These are phyloP conservation scores for Kwoniella pini DNA, from an alignment of 768 basidiomycete species.

Conservation along the genomic window DNA sequence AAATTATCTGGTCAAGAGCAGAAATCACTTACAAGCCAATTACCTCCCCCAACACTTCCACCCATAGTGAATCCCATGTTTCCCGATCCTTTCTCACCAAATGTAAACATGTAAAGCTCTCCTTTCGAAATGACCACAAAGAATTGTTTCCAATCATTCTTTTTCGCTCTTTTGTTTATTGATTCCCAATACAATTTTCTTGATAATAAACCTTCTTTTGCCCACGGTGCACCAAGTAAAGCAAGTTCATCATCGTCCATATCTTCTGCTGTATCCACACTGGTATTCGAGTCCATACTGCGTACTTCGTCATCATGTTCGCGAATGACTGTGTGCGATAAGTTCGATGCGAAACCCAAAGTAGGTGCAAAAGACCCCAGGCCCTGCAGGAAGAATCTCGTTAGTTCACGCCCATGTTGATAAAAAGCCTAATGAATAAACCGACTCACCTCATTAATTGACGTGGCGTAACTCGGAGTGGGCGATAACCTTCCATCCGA, in stretches of 20 bases:
- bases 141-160: slow-evolving; percentile 88
- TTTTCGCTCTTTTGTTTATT: slow-evolving; percentile 76
- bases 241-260: slow-evolving; percentile 95
- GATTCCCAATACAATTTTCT: slow-evolving; percentile 94
- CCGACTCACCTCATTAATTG: slow-evolving; percentile 66
- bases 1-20: too few species aligned
- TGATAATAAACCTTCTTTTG: slow-evolving; percentile 94
- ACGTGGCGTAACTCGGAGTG: slow-evolving; percentile 89
- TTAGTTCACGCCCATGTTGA: slow-evolving; percentile 53
- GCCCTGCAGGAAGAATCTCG: slow-evolving; percentile 6
- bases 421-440: not conserved
- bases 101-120: slow-evolving; percentile 92
- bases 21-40: slow-evolving; percentile 91
- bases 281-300: slow-evolving; percentile 65
- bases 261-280: slow-evolving; percentile 60
- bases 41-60: slow-evolving; percentile 86
- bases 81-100: slow-evolving; percentile 63
- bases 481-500: slow-evolving; percentile 86
- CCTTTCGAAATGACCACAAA: slow-evolving; percentile 96
- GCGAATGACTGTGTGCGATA: slow-evolving; percentile 93
- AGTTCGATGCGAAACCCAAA: slow-evolving; percentile 93
- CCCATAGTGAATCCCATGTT: slow-evolving; percentile 45
- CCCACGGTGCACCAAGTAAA: slow-evolving; percentile 94
- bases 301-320: slow-evolving; percentile 82
- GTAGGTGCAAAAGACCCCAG: slow-evolving; percentile 73